Conservation (phyloP, 768 basidiomycete species). For the Suillus decipiens region DNA sequence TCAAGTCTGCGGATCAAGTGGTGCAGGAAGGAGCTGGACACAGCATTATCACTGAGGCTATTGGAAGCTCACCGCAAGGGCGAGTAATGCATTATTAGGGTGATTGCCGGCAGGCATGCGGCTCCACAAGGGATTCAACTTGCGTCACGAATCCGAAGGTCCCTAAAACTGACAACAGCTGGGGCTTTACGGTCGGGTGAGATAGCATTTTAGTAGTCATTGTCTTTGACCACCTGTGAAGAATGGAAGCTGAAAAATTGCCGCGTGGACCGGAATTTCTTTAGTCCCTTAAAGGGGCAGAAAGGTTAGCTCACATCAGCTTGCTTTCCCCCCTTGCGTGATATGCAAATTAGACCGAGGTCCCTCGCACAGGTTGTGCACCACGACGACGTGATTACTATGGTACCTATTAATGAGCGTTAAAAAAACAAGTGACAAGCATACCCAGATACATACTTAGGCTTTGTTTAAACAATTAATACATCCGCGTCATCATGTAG, state of each 20-base stretch:
- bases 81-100: constrained; percentile 9
- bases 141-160: background rate
- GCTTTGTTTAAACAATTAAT: constrained; percentile 6
- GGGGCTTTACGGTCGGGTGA: too few relatives aligned
- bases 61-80: constrained; percentile 7
- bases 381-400: background rate
- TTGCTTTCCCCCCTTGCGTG: constrained; percentile 2
- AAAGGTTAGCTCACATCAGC: background rate
- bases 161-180: background rate
- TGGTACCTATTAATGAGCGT: constrained; percentile 9
- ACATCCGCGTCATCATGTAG: background rate
- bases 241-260: background rate
- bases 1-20: constrained; percentile 7
- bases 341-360: background rate
- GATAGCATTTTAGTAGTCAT: background rate
- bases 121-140: background rate
- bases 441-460: background rate
- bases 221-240: background rate
- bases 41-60: constrained; percentile 7
- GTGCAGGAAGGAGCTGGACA: constrained; percentile 1
- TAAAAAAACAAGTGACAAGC: background rate
- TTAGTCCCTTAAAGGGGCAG: background rate
- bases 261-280: background rate
- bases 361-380: constrained; percentile 1
- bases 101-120: constrained; percentile 11